Percentiles rank a stretch among this genome's conserved stretches.
These are phyloP conservation scores for Clathrospora elynae DNA, from an alignment of 2,329 filamentous ascomycete genomes.

Conservation along the genomic window DNA sequence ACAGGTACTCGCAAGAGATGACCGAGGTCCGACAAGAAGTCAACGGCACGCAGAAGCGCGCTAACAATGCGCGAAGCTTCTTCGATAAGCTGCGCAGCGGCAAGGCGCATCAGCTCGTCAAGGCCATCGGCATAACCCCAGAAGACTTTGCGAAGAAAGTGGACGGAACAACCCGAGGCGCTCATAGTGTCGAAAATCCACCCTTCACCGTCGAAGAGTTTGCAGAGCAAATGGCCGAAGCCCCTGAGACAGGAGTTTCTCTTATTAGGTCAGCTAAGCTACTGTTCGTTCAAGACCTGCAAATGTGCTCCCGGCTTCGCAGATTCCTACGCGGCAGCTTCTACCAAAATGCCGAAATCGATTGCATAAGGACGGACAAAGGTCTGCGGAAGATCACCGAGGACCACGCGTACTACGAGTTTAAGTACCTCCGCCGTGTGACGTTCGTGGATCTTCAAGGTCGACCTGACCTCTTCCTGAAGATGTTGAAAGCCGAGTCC, in stretches of 20 bases:
- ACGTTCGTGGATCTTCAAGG: slow-evolving; percentile 79
- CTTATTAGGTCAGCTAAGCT: slow-evolving; percentile 80
- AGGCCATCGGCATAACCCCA: slow-evolving; percentile 86
- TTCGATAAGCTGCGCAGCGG: slow-evolving; percentile 84
- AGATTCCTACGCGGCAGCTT: slow-evolving; percentile 82
- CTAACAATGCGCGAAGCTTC: slow-evolving; percentile 78
- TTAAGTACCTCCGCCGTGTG: slow-evolving; percentile 94
- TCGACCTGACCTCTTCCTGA: slow-evolving; percentile 86
- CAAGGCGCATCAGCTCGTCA: slow-evolving; percentile 80
- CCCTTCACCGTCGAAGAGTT: slow-evolving; percentile 80
- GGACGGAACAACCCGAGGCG: slow-evolving; percentile 73
- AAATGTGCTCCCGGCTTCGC: slow-evolving; percentile 84
- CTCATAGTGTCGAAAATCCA: slow-evolving; percentile 74
- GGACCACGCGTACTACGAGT: slow-evolving; percentile 93
- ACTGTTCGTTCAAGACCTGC: slow-evolving; percentile 90
- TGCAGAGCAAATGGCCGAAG: slow-evolving; percentile 69
- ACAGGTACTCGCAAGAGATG: slow-evolving; percentile 83
- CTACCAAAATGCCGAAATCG: slow-evolving; percentile 82
- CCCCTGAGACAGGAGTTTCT: slow-evolving; percentile 66
- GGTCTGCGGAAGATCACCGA: slow-evolving; percentile 92
- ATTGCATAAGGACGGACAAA: slow-evolving; percentile 91
- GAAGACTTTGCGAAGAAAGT: slow-evolving; percentile 89
- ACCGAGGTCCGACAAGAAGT: slow-evolving; percentile 74
- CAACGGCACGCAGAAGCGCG: slow-evolving; percentile 74
- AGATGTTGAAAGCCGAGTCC: slow-evolving; percentile 96